phyloP scores from a whole-genome alignment of 305 asterid species.

The Solanum hybrid region DNA sequence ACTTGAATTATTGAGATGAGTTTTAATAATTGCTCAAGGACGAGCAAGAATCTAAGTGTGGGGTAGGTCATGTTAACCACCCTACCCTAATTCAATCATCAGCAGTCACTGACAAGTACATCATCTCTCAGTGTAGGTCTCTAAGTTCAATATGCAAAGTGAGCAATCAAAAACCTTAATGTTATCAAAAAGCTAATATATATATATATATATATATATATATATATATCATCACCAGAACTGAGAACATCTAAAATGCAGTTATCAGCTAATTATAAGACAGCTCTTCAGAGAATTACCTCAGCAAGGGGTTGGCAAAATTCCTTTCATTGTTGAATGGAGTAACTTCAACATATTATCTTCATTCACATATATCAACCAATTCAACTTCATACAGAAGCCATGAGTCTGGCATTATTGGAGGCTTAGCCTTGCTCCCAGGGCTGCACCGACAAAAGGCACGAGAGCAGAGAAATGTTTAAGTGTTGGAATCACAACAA shows the following conservation, averaged over 20 bases:
- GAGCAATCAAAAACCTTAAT: constrained; percentile 31
- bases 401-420: constrained; percentile 56
- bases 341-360: neutral
- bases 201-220: neutral
- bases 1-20: neutral
- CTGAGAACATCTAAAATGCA: neutral
- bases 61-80: neutral
- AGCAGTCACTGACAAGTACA: neutral
- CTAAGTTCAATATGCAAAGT: constrained; percentile 50
- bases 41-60: neutral
- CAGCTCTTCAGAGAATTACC: neutral
- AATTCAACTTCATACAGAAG: constrained; percentile 49
- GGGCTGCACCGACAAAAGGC: constrained; percentile 30
- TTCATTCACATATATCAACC: constrained; percentile 7
- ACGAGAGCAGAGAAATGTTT: neutral
- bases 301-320: neutral
- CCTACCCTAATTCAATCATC: neutral
- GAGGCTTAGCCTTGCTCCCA: constrained; percentile 25
- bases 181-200: neutral
- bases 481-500: neutral
- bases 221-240: neutral
- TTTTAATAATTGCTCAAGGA: neutral
- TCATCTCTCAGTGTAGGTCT: constrained; percentile 31
- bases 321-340: neutral
- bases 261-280: neutral